Base-by-base conservation (phyloP, 2,329 filamentous ascomycete genomes). In the Colletotrichum sp. region DNA sequence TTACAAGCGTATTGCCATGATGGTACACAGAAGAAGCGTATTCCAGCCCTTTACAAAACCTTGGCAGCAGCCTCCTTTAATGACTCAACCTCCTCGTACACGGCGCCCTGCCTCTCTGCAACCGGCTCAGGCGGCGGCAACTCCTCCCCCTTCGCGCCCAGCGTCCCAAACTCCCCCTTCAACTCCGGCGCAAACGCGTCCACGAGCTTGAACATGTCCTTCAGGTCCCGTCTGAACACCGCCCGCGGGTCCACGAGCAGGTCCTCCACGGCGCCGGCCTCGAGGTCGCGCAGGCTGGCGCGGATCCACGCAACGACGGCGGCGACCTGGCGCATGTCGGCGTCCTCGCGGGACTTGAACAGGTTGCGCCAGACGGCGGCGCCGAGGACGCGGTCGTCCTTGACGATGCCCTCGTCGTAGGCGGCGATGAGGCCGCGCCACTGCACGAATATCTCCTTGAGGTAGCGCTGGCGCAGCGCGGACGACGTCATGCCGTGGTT, bases 351-450 rank as follows among this genome's bases (percentile, higher is more conserved):
- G 26, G 92, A 95, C 86, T 96, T 96, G 89, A 95, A 98, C 72
- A 99, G 83, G 85, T 99, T 99, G 81, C 97, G 91, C 97, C 97
- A 99, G 64, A 99, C 89, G 10, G 97, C 97, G 57, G 94, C 90
- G 5, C 93, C 95, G 16, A 97, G 89, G 72, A 95, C 91, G 16
- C 94, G 93, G 83, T 98, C 95, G 12, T 94, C 94, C 83, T 93
- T 93, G 79, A 93, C 89, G 60, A 98, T 83, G 0, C 94, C 95
- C 86, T 97, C 95, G 83, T 98, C 95, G 83, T 96, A 97, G 3
- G 95, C 95, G 9, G 96, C 90, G 26, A 98, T 89, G 71, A 96
- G 88, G 34, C 96, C 97, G 72, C 97, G 93, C 95, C 96, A 99
- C 86, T 98, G 96, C 75, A 96, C 89, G 81, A 97, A 99, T 75